A percentile compares a stretch with the other conserved stretches of the same genome.
Evolutionary conservation across 495 filamentous ascomycete genomes (phyloP).

Genomic region (Trichocladium uniseriatum): DNA sequence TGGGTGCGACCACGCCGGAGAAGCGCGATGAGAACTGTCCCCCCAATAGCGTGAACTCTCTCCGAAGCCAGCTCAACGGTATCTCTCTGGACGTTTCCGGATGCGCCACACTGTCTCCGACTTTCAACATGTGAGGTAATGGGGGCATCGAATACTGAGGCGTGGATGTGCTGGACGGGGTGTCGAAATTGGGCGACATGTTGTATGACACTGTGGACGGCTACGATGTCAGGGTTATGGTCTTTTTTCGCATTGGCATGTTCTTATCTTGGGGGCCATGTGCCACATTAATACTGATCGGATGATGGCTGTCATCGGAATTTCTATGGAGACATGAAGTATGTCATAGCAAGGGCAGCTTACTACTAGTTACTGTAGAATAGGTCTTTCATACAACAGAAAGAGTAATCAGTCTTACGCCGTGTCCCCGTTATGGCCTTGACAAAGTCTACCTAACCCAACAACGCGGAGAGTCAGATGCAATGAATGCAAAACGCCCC

Average conservation of each 20-base stretch:
- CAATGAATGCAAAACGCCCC: too few species aligned
- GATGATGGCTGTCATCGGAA: neutral
- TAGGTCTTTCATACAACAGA: conserved; percentile 16
- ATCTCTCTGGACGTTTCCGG: conserved; percentile 13
- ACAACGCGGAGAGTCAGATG: too few species aligned
- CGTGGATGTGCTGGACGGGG: neutral
- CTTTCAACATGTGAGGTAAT: conserved; percentile 9
- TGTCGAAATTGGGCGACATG: neutral
- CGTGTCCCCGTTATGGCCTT: too few species aligned
- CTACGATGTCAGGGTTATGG: conserved; percentile 3
- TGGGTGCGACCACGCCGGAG: conserved; percentile 19
- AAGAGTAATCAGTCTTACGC: neutral
- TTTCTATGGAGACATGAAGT: neutral
- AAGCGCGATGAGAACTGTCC: conserved; percentile 38
- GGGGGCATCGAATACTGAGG: neutral
- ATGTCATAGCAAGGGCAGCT: conserved; percentile 18
- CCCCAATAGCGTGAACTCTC: conserved; percentile 18
- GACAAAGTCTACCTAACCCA: too few species aligned
- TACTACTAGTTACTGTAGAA: conserved; percentile 23
- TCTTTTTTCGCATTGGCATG: conserved; percentile 7
- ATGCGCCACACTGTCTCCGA: conserved; percentile 6
- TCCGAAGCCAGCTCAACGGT: conserved; percentile 25
- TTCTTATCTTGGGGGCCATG: conserved; percentile 9
- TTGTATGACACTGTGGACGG: neutral
- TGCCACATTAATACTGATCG: conserved; percentile 4